A percentile compares a stretch with the other conserved stretches of the same genome.
Conservation (phyloP, 140 eudicot species). For the Flaveria floridana region DNA sequence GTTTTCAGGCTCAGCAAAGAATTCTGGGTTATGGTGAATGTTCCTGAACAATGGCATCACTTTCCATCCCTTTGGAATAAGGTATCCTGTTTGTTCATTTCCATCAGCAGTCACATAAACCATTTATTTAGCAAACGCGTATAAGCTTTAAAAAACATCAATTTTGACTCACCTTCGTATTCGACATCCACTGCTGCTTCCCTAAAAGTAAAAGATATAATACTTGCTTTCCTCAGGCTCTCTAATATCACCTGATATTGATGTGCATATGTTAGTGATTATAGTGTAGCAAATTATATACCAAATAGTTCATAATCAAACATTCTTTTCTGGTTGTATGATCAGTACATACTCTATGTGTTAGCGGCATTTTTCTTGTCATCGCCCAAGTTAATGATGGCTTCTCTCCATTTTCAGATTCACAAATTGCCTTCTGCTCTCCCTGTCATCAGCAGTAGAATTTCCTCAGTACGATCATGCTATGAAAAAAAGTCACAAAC, state of each 20-base stretch:
- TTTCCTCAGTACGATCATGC: slow-evolving; percentile 9
- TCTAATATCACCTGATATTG: slow-evolving; percentile 67
- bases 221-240: slow-evolving; percentile 89
- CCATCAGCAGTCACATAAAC: slow-evolving; percentile 19
- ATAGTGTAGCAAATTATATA: slow-evolving; percentile 1
- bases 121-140: not conserved
- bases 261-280: slow-evolving; percentile 3
- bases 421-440: slow-evolving; percentile 65
- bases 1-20: slow-evolving; percentile 59
- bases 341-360: slow-evolving; percentile 53
- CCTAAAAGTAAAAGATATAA: slow-evolving; percentile 79
- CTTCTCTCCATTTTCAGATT: slow-evolving; percentile 45
- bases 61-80: slow-evolving; percentile 92
- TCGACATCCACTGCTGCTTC: slow-evolving; percentile 80
- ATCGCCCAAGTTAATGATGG: slow-evolving; percentile 64
- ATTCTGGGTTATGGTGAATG: slow-evolving; percentile 81
- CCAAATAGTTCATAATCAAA: not conserved
- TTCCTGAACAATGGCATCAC: slow-evolving; percentile 83
- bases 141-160: not conserved
- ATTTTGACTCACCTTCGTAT: slow-evolving; percentile 56
- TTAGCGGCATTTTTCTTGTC: slow-evolving; percentile 68
- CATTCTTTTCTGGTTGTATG: not conserved
- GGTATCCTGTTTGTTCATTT: slow-evolving; percentile 54
- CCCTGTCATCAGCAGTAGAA: slow-evolving; percentile 44
- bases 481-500: slow-evolving; percentile 14